phyloP scores from a whole-genome alignment of 208 protist genomes.

The Trypanosomatidae sp. region DNA sequence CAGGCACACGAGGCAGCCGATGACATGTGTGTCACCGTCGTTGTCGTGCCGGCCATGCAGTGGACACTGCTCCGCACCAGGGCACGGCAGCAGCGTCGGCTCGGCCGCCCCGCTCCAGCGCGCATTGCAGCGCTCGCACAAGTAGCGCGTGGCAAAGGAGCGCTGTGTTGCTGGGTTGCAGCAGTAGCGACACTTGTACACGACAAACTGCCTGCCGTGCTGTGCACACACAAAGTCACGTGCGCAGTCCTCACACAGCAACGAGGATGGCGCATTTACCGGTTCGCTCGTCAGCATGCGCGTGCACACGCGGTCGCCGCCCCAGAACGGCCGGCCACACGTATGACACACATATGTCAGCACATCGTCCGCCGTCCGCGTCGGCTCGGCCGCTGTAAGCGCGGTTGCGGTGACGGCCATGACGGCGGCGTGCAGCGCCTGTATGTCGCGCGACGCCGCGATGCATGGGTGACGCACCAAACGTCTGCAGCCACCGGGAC shows the following conservation, averaged over 20 bases:
- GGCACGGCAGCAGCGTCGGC: slow-evolving; percentile 34
- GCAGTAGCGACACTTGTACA: slow-evolving; percentile 85
- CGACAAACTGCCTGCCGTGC: slow-evolving; percentile 24
- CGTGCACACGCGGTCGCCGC: slow-evolving; percentile 62
- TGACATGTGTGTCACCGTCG: slow-evolving; percentile 5
- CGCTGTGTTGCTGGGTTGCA: slow-evolving; percentile 78
- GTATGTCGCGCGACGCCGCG: slow-evolving; percentile 25
- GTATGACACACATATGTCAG: slow-evolving; percentile 63
- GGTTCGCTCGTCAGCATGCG: slow-evolving; percentile 53
- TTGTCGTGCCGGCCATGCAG: slow-evolving; percentile 28
- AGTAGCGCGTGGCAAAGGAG: slow-evolving; percentile 72
- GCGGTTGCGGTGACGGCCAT: slow-evolving; percentile 5
- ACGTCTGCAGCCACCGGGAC: slow-evolving; percentile 62
- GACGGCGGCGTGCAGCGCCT: slow-evolving; percentile 16
- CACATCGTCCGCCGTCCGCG: slow-evolving; percentile 52
- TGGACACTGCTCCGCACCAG: slow-evolving; percentile 27
- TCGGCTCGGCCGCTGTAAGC: slow-evolving; percentile 9
- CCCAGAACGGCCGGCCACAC: slow-evolving; percentile 56
- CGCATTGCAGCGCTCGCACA: slow-evolving; percentile 57
- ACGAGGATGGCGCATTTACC: slow-evolving; percentile 24
- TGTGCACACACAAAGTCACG: slow-evolving; percentile 22
- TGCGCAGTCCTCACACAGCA: slow-evolving; percentile 66
- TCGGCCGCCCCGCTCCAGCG: slow-evolving; percentile 46
- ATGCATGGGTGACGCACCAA: slow-evolving; percentile 51
- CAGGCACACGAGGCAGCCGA: slow-evolving; percentile 52